phyloP scores from a whole-genome alignment of 768 basidiomycete species.

The Hericium coralloides region DNA sequence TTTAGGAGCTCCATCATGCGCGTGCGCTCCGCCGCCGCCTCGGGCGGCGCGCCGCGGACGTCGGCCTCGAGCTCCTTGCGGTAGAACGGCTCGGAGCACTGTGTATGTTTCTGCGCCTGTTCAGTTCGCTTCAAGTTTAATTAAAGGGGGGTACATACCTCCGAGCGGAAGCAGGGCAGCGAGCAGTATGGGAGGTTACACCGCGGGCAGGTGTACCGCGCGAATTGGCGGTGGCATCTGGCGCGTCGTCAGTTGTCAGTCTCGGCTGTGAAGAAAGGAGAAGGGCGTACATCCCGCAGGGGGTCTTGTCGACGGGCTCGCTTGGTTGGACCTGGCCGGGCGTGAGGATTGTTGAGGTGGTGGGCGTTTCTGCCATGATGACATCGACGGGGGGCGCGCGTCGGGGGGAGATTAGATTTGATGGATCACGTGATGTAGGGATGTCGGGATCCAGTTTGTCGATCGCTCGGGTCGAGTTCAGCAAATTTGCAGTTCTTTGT shows the following conservation, averaged over 20 bases:
- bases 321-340: background rate
- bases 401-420: too few relatives aligned
- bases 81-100: conserved; percentile 81
- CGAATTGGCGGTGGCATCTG: conserved; percentile 69
- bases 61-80: conserved; percentile 61
- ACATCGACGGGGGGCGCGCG: too few relatives aligned
- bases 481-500: too few relatives aligned
- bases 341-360: background rate
- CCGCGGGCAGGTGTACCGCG: conserved; percentile 73
- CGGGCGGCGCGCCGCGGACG: conserved; percentile 47
- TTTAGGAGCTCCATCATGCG: conserved; percentile 65
- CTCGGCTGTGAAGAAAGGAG: background rate
- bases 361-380: conserved; percentile 49
- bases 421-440: too few relatives aligned
- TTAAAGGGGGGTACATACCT: background rate
- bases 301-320: background rate
- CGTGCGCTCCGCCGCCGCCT: conserved; percentile 44
- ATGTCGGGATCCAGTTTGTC: too few relatives aligned
- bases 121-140: background rate
- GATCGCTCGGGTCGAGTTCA: too few relatives aligned
- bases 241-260: background rate
- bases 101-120: conserved; percentile 42
- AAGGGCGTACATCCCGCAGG: conserved; percentile 1
- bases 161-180: conserved; percentile 65
- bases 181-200: conserved; percentile 83